Conservation (phyloP, 2,329 filamentous ascomycete species). For the Corniculantispora saksenae region DNA sequence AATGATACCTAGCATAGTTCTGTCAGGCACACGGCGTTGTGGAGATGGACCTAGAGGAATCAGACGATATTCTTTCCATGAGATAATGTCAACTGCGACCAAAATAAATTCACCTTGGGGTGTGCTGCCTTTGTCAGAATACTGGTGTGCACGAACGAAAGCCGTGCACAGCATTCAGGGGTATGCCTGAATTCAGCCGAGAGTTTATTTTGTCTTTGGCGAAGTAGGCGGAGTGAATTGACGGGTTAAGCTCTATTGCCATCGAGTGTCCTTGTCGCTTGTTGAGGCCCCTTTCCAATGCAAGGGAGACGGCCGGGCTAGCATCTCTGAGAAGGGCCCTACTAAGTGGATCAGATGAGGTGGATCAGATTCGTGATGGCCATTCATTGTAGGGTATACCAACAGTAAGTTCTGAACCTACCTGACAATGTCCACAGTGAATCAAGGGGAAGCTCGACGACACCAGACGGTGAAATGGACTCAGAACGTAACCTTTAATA, state of each 20-base stretch:
- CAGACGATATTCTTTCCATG: neutral
- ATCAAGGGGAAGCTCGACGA: too few species aligned
- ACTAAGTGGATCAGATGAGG: too few species aligned
- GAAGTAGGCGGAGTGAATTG: neutral
- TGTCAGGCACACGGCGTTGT: neutral
- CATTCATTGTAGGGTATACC: too few species aligned
- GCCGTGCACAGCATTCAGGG: neutral
- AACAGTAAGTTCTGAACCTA: too few species aligned
- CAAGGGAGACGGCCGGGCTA: neutral
- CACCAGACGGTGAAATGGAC: too few species aligned
- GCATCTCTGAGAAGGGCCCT: neutral
- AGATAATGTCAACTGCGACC: neutral
- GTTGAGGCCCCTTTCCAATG: neutral
- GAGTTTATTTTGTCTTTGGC: neutral
- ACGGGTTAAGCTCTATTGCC: neutral
- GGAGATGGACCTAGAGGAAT: neutral
- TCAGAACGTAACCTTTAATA: too few species aligned
- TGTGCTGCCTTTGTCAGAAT: neutral
- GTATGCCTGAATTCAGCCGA: neutral
- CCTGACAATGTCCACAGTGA: too few species aligned
- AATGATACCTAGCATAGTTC: neutral
- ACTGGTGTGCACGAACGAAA: neutral
- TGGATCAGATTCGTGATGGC: too few species aligned
- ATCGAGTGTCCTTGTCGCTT: neutral
- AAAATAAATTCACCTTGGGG: too few species aligned